A percentile compares a stretch with the other conserved stretches of the same genome.
Conservation (phyloP, 768 basidiomycete species). For the Pisolithus albus region DNA sequence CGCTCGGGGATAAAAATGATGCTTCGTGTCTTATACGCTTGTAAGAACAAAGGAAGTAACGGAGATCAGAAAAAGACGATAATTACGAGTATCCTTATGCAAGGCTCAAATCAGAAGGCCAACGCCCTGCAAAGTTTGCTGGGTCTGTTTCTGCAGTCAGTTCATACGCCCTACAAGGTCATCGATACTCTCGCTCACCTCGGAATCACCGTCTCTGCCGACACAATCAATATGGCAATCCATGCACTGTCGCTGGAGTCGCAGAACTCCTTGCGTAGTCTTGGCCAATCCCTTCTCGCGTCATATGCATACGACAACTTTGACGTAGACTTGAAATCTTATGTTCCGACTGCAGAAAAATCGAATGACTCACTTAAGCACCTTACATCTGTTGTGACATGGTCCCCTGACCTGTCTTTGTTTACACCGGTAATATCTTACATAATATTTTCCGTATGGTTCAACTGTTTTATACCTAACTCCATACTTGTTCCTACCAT, state of each 20-base stretch:
- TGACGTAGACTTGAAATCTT: conserved; percentile 32
- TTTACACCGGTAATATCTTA: too few relatives aligned
- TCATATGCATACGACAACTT: conserved; percentile 38
- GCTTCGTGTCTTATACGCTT: neutral
- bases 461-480: too few relatives aligned
- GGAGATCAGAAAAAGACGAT: conserved; percentile 7
- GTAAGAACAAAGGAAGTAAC: neutral
- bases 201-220: conserved; percentile 24
- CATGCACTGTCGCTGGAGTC: conserved; percentile 22
- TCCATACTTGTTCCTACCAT: too few relatives aligned
- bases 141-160: conserved; percentile 16
- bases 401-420: too few relatives aligned
- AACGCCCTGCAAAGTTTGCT: conserved; percentile 5
- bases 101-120: conserved; percentile 25
- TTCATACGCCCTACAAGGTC: conserved; percentile 21
- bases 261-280: conserved; percentile 3
- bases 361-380: conserved; percentile 15
- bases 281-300: conserved; percentile 20
- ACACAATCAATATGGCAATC: conserved; percentile 18
- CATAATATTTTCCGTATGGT: too few relatives aligned
- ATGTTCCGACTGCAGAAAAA: conserved; percentile 27
- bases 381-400: too few relatives aligned
- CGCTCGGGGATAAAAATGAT: neutral
- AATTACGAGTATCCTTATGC: conserved; percentile 14
- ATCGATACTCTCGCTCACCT: conserved; percentile 24